Evolutionary conservation across 495 filamentous ascomycete species (phyloP), one percentile per base, ranked within the genome.

Genomic region (Penicillium bialowiezense): DNA sequence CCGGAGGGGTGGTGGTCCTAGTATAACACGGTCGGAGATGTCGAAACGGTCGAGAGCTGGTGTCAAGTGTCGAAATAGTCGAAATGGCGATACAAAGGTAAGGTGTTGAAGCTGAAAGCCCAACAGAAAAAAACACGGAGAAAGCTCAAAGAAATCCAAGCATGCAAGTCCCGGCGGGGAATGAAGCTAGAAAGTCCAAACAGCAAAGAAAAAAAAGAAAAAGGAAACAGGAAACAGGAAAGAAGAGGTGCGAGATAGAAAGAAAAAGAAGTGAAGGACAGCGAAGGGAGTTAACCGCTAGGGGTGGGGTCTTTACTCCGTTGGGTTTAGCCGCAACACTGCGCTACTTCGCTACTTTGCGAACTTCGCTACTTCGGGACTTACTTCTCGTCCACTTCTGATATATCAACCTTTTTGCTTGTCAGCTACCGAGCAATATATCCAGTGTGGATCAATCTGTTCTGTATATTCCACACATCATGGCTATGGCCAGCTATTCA

Each of bases 241-340:
- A 55, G 43, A 54, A 31, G 50, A 49, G 26, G 21, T 44, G 50
- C n/a, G 44, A 56, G 43, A 52, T 41, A 47, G 33, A 31, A 51
- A 54, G 50, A 59, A 44, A 56, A 54, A 52, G 40, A 48, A 54
- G 17, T 44, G 28, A 23, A 42, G 24, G 31, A 45, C 37, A 45
- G 47, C 39, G 44, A 54, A 56, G 53, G 51, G 42, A 54, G 41
- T 55, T 52, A 74, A 69, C 68, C 65, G 68, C 68, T 65, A 61
- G 60, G 58, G 59, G 67, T 57, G 62, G 65, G 62, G 64, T 38
- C 58, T 49, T 66, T 68, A 67, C 60, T 24, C 55, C 38, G 26
- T 45, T 35, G 36, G 51, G 55, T 54, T 64, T 73, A 71, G 67
- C 33, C 47, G 41, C 48, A 44, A 35, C 51, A 57, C 48, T 32